These are phyloP conservation scores for Pseudotulostoma volvatum DNA, from an alignment of 495 filamentous ascomycete genomes.

Conservation along the genomic window DNA sequence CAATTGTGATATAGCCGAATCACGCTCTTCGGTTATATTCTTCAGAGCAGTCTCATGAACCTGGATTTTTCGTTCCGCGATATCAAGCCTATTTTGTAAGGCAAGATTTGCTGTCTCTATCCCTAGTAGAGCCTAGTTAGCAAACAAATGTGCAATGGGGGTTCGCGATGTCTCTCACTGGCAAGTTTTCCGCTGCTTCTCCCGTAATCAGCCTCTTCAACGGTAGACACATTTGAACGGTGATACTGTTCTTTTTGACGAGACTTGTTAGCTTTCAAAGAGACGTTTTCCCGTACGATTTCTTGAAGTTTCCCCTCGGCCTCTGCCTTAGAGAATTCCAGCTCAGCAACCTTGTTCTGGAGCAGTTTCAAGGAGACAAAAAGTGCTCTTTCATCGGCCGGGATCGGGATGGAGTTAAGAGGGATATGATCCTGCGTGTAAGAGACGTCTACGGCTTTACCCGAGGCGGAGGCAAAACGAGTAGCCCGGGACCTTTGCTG, in stretches of 20 bases:
- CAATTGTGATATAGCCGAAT: conserved; percentile 47
- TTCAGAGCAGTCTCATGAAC: conserved; percentile 43
- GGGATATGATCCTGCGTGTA: conserved; percentile 28
- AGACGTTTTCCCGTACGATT: conserved; percentile 38
- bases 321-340: conserved; percentile 45
- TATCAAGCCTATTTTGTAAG: conserved; percentile 41
- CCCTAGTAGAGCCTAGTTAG: conserved; percentile 20
- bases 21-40: conserved; percentile 45
- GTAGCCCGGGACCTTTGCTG: conserved; percentile 33
- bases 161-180: conserved; percentile 35
- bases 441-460: conserved; percentile 23
- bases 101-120: conserved; percentile 41
- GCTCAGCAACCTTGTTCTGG: conserved; percentile 44
- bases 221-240: conserved; percentile 25
- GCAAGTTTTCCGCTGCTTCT: conserved; percentile 19
- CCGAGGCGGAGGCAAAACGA: conserved; percentile 36
- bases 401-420: conserved; percentile 48
- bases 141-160: too few species aligned
- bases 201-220: conserved; percentile 22
- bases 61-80: conserved; percentile 39
- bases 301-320: conserved; percentile 38
- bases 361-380: conserved; percentile 51
- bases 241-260: conserved; percentile 27
- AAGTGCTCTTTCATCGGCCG: conserved; percentile 51
- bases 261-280: conserved; percentile 31